Percentiles rank a stretch among this genome's conserved stretches.
These are phyloP conservation scores for Sphaerulina musiva DNA, from an alignment of 2,329 filamentous ascomycete genomes.

Conservation along the genomic window DNA sequence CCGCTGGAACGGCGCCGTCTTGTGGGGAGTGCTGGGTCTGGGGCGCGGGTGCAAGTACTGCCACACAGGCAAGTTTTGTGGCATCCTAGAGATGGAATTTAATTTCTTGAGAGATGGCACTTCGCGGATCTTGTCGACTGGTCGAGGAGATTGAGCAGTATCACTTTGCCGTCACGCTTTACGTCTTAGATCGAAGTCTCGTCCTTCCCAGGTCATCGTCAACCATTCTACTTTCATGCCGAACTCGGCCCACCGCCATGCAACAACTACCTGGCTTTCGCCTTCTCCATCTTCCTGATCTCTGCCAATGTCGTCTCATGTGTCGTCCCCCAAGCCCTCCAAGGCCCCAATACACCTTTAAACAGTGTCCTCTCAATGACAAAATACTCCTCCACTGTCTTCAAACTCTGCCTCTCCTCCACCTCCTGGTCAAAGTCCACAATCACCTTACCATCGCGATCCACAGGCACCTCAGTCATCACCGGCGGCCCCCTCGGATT, in stretches of 20 bases:
- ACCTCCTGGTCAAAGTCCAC: conserved; percentile 33
- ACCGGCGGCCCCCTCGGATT: conserved; percentile 4
- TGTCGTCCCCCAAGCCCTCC: conserved; percentile 47
- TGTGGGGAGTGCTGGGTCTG: no score
- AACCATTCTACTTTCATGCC: not conserved
- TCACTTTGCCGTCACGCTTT: no score
- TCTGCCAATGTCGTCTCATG: conserved; percentile 39
- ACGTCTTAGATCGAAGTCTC: no score
- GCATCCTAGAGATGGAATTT: no score
- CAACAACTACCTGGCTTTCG: conserved; percentile 4
- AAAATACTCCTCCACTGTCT: conserved; percentile 44
- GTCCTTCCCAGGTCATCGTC: no score
- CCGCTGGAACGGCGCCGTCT: no score
- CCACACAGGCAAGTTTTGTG: no score
- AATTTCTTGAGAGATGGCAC: no score
- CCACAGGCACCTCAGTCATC: conserved; percentile 30
- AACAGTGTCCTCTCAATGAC: conserved; percentile 45
- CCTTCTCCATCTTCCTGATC: conserved; percentile 28
- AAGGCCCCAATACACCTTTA: conserved; percentile 37
- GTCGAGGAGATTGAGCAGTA: no score
- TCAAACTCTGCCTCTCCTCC: conserved; percentile 33
- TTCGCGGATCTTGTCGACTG: no score
- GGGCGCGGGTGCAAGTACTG: no score
- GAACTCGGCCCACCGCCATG: not conserved
- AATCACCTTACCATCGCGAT: conserved; percentile 26